Evolutionary conservation across 2,329 filamentous ascomycete genomes (phyloP).

Genomic region (Diplodia seriata): DNA sequence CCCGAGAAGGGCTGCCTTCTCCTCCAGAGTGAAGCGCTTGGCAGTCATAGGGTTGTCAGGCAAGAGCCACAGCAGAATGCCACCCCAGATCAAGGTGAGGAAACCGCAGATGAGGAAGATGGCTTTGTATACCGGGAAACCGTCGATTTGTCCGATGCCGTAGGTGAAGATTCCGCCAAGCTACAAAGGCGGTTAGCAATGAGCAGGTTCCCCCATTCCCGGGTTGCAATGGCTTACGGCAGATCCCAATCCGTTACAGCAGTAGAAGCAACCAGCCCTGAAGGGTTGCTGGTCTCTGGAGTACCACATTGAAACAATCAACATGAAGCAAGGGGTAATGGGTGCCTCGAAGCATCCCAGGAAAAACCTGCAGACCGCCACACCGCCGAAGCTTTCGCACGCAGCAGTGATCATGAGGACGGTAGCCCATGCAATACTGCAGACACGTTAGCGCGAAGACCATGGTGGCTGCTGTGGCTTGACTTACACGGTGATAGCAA

Average conservation of each 20-base stretch:
- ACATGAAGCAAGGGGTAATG: slow-evolving; percentile 38
- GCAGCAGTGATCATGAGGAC: slow-evolving; percentile 38
- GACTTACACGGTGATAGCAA: slow-evolving; percentile 36
- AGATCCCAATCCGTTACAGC: slow-evolving; percentile 38
- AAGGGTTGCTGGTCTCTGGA: slow-evolving; percentile 35
- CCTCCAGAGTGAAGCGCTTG: slow-evolving; percentile 52
- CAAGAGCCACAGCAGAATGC: slow-evolving; percentile 51
- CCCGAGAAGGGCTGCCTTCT: slow-evolving; percentile 54
- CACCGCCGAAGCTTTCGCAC: slow-evolving; percentile 37
- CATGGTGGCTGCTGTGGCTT: neutral
- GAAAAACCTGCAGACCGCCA: slow-evolving; percentile 37
- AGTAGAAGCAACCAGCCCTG: slow-evolving; percentile 40
- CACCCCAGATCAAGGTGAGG: slow-evolving; percentile 54
- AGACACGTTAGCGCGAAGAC: neutral
- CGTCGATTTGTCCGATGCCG: slow-evolving; percentile 52
- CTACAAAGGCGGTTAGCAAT: slow-evolving; percentile 25
- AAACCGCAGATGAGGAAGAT: slow-evolving; percentile 57
- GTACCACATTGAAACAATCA: slow-evolving; percentile 37
- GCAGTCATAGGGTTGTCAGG: slow-evolving; percentile 53
- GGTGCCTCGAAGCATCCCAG: slow-evolving; percentile 39
- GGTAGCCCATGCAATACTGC: slow-evolving; percentile 36
- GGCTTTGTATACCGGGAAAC: slow-evolving; percentile 53
- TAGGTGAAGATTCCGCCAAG: slow-evolving; percentile 47
- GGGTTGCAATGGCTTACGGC: neutral
- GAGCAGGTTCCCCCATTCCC: too few species aligned